phyloP scores from a whole-genome alignment of 208 protist genomes.

The Balamuthia mandrillaris region DNA sequence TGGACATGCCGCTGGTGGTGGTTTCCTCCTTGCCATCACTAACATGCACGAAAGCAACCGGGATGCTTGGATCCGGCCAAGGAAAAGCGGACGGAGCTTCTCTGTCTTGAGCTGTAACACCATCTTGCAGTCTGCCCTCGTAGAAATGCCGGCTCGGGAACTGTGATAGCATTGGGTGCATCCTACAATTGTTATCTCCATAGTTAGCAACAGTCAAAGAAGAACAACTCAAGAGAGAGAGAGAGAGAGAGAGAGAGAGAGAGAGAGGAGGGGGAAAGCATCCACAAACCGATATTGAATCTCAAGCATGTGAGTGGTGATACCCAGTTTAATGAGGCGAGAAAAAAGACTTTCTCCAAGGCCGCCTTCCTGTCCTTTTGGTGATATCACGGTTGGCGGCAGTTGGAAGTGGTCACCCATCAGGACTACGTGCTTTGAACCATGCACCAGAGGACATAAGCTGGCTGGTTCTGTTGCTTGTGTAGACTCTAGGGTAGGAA shows the following conservation, averaged over 20 bases:
- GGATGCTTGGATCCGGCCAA: constrained; percentile 28
- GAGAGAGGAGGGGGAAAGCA: neutral
- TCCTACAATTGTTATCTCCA: constrained; percentile 31
- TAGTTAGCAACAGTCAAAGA: neutral
- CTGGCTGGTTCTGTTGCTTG: constrained; percentile 42
- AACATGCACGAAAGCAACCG: constrained; percentile 40
- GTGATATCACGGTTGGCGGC: constrained; percentile 43
- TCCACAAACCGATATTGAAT: constrained; percentile 24
- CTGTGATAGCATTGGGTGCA: constrained; percentile 46
- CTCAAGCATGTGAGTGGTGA: constrained; percentile 30
- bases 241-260: too few relatives aligned
- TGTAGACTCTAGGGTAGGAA: constrained; percentile 24
- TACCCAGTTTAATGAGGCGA: constrained; percentile 12
- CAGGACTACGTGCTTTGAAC: constrained; percentile 26
- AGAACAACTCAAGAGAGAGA: too few relatives aligned
- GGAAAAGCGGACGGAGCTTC: neutral
- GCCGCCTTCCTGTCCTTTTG: neutral
- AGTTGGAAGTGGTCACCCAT: constrained; percentile 44
- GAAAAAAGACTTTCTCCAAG: constrained; percentile 29
- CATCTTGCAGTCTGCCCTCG: constrained; percentile 6
- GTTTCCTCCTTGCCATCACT: too few relatives aligned
- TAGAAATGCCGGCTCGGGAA: constrained; percentile 46
- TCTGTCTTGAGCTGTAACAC: neutral
- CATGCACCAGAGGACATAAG: neutral
- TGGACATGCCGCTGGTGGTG: too few relatives aligned